Conservation (phyloP, 23 red algal species). For the Gracilaria caudata region DNA sequence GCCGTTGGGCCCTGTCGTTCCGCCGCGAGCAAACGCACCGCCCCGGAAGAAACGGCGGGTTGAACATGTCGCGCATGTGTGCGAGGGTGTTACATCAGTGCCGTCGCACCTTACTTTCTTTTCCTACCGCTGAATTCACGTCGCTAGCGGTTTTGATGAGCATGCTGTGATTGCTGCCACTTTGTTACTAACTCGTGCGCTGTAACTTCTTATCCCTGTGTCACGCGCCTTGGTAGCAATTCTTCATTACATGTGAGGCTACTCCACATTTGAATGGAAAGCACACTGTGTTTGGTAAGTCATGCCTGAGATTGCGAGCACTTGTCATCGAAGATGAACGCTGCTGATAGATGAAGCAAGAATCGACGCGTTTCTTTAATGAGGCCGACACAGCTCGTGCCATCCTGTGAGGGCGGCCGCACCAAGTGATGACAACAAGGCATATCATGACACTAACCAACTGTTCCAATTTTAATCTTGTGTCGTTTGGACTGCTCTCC, state of each 20-base stretch:
- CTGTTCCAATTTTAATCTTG: background rate
- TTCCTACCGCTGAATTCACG: background rate
- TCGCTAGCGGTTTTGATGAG: background rate
- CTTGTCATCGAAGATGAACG: background rate
- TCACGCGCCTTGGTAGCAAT: slow-evolving; percentile 32
- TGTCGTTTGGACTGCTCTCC: background rate
- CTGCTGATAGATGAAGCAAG: background rate
- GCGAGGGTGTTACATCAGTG: background rate
- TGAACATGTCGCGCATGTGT: background rate
- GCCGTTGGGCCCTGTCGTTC: background rate
- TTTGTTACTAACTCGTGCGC: background rate
- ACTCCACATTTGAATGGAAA: slow-evolving; percentile 73
- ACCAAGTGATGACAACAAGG: background rate
- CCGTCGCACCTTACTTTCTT: background rate
- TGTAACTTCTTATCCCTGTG: background rate
- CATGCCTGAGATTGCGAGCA: background rate
- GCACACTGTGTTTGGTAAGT: slow-evolving; percentile 85
- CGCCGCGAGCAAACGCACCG: background rate
- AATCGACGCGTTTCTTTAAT: slow-evolving; percentile 5
- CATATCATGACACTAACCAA: slow-evolving; percentile 4
- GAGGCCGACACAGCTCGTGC: background rate
- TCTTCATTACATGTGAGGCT: slow-evolving; percentile 68
- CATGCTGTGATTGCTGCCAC: background rate
- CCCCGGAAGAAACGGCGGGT: background rate
- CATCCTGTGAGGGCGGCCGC: background rate